These are phyloP conservation scores for Linum trigynum DNA, from an alignment of 345 rosid species.

Conservation along the genomic window DNA sequence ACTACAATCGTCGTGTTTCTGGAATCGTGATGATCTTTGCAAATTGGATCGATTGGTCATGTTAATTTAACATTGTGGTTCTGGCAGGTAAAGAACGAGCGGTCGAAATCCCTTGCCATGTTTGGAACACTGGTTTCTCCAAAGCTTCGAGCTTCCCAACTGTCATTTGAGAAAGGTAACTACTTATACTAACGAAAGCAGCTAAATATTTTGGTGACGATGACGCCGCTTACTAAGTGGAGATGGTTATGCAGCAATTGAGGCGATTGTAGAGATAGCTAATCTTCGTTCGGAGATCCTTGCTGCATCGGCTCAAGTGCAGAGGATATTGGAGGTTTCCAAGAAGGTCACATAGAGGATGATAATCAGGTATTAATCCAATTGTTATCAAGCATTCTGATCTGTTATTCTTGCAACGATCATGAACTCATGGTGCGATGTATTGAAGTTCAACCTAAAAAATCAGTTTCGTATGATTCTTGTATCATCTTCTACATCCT, in stretches of 20 bases:
- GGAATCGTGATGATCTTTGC: not conserved
- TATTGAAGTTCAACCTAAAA: too few relatives aligned
- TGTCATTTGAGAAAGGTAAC: conserved; percentile 80
- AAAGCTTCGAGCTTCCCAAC: conserved; percentile 69
- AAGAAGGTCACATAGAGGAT: conserved; percentile 20
- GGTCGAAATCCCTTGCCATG: conserved; percentile 49
- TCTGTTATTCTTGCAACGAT: too few relatives aligned
- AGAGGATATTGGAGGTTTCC: conserved; percentile 24
- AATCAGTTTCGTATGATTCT: too few relatives aligned
- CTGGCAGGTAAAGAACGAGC: conserved; percentile 54
- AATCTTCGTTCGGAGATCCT: conserved; percentile 52
- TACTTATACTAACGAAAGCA: conserved; percentile 11
- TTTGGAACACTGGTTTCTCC: conserved; percentile 89
- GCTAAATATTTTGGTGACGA: not conserved
- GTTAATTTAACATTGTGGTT: not conserved
- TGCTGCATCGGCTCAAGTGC: conserved; percentile 35
- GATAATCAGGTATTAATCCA: conserved; percentile 12
- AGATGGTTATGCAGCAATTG: conserved; percentile 44
- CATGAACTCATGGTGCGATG: too few relatives aligned
- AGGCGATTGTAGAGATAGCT: conserved; percentile 71
- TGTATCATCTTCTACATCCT: too few relatives aligned
- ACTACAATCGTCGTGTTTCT: not conserved
- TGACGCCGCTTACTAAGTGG: not conserved
- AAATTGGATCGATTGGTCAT: not conserved
- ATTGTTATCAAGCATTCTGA: not conserved